These are phyloP conservation scores for Suillus spraguei DNA, from an alignment of 768 basidiomycete genomes.

Conservation along the genomic window DNA sequence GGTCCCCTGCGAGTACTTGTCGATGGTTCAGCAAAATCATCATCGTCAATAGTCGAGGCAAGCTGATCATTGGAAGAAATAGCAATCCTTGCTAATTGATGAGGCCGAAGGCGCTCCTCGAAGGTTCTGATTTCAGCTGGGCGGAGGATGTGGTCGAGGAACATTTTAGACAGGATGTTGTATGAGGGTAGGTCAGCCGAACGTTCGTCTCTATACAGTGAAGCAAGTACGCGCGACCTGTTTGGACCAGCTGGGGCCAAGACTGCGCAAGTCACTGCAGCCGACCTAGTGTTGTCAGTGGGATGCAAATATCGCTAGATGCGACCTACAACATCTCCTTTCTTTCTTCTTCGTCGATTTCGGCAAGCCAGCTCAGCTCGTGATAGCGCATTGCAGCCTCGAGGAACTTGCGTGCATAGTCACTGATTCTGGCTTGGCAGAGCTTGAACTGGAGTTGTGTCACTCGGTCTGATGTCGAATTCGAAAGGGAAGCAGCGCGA, in stretches of 20 bases:
- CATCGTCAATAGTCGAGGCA: slow-evolving; percentile 65
- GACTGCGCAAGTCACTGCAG: slow-evolving; percentile 95
- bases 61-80: slow-evolving; percentile 83
- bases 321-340: slow-evolving; percentile 80
- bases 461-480: slow-evolving; percentile 77
- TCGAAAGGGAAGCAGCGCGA: slow-evolving; percentile 88
- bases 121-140: slow-evolving; percentile 89
- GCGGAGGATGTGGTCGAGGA: slow-evolving; percentile 95
- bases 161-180: slow-evolving; percentile 97
- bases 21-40: slow-evolving; percentile 53
- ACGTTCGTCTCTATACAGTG: slow-evolving; percentile 93
- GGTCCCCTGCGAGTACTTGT: slow-evolving; percentile 86
- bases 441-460: slow-evolving; percentile 86
- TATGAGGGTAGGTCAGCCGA: slow-evolving; percentile 76
- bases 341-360: slow-evolving; percentile 94
- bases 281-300: slow-evolving; percentile 50
- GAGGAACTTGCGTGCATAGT: slow-evolving; percentile 89
- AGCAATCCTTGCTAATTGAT: slow-evolving; percentile 92
- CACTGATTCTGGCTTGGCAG: slow-evolving; percentile 92
- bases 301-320: slow-evolving; percentile 18
- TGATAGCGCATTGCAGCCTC: slow-evolving; percentile 96
- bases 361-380: slow-evolving; percentile 87
- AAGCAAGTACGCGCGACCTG: slow-evolving; percentile 89
- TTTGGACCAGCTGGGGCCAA: slow-evolving; percentile 97
- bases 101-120: slow-evolving; percentile 81